phyloP scores from a whole-genome alignment of 2,329 filamentous ascomycete species.

The Venturia aucupariae region DNA sequence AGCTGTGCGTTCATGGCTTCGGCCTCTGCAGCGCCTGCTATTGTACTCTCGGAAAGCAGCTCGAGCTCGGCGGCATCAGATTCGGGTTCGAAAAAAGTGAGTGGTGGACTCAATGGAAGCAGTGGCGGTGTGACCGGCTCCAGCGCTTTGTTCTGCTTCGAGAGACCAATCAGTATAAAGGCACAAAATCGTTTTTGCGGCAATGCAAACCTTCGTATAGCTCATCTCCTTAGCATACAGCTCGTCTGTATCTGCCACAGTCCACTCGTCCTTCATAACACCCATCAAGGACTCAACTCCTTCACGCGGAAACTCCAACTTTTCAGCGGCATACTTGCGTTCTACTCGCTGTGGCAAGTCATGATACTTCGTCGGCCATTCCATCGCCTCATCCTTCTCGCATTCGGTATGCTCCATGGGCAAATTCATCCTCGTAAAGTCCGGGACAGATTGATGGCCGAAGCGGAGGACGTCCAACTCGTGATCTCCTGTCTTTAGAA shows the following conservation, averaged over 20 bases:
- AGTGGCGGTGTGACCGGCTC: constrained; percentile 38
- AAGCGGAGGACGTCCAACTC: constrained; percentile 37
- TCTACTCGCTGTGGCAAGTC: constrained; percentile 22
- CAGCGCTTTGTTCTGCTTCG: constrained; percentile 21
- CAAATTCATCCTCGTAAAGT: constrained; percentile 25
- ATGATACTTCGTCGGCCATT: constrained; percentile 31
- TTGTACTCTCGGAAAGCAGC: constrained; percentile 28
- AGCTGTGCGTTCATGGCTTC: constrained; percentile 26
- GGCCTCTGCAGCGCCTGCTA: constrained; percentile 27
- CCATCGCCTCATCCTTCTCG: constrained; percentile 35
- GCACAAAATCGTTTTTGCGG: background rate
- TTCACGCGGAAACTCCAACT: constrained; percentile 29
- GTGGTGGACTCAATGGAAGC: constrained; percentile 33
- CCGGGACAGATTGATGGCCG: constrained; percentile 19
- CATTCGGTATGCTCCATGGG: constrained; percentile 27
- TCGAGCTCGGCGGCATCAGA: constrained; percentile 30
- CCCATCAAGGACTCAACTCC: constrained; percentile 29
- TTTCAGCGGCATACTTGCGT: constrained; percentile 26
- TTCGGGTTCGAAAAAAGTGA: constrained; percentile 31
- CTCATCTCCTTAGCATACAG: constrained; percentile 17
- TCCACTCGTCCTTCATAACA: constrained; percentile 22
- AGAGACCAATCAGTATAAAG: constrained; percentile 7
- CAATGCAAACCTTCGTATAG: constrained; percentile 22
- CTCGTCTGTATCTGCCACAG: constrained; percentile 20
- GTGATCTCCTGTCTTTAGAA: constrained; percentile 35